These are phyloP conservation scores for Metarhizium robertsii DNA, from an alignment of 2,329 filamentous ascomycete species.

Conservation along the genomic window DNA sequence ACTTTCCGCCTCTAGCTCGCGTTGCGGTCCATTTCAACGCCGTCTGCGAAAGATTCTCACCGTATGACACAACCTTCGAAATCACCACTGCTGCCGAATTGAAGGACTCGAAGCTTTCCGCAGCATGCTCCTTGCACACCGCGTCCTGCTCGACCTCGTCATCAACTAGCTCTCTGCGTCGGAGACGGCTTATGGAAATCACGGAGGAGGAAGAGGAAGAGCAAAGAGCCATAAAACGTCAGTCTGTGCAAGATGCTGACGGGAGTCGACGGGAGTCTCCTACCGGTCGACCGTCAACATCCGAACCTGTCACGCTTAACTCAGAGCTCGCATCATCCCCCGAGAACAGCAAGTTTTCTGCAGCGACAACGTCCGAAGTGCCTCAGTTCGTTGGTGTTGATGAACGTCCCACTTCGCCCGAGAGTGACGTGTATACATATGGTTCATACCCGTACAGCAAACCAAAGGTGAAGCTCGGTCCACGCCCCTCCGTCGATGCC, in stretches of 20 bases:
- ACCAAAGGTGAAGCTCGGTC: conserved; percentile 82
- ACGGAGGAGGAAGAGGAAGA: conserved; percentile 86
- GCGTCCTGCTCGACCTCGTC: conserved; percentile 80
- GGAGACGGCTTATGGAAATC: conserved; percentile 78
- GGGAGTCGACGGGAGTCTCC: conserved; percentile 20
- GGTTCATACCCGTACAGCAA: conserved; percentile 42
- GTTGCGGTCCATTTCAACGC: conserved; percentile 65
- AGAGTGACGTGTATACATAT: conserved; percentile 39
- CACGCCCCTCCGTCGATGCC: conserved; percentile 66
- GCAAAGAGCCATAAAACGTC: conserved; percentile 45
- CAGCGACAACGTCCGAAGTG: conserved; percentile 36
- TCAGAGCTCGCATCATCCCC: conserved; percentile 41
- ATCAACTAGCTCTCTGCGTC: conserved; percentile 68
- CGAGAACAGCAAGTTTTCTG: conserved; percentile 38
- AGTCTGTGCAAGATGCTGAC: conserved; percentile 42
- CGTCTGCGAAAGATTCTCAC: conserved; percentile 64
- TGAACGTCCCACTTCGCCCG: conserved; percentile 36
- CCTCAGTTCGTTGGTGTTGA: conserved; percentile 41
- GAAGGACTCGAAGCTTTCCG: conserved; percentile 77
- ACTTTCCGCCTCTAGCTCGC: conserved; percentile 49
- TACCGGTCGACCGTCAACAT: conserved; percentile 11
- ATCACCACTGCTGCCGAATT: conserved; percentile 69
- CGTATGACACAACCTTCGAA: conserved; percentile 77
- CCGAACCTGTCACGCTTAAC: conserved; percentile 38
- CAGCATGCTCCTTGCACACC: conserved; percentile 82